A percentile compares a stretch with the other conserved stretches of the same genome.
phyloP scores from a whole-genome alignment of 108 stramenopile species.

The Discostella pseudostelligera region DNA sequence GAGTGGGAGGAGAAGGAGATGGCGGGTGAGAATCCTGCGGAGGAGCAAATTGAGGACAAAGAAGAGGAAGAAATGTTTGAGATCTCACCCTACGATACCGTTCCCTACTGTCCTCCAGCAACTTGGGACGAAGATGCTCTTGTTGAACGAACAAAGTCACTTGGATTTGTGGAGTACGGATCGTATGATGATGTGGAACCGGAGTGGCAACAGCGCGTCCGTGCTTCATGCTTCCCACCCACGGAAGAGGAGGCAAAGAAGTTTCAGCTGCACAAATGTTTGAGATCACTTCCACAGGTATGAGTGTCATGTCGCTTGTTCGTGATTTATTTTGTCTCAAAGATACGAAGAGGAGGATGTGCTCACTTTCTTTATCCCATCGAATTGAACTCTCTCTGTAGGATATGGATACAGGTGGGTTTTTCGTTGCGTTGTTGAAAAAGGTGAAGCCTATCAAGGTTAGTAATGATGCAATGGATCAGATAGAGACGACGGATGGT shows the following conservation, averaged over 20 bases:
- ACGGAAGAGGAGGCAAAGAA: constrained; percentile 74
- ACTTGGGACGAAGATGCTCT: constrained; percentile 64
- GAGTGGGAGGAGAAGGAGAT: constrained; percentile 48
- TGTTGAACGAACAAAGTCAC: constrained; percentile 48
- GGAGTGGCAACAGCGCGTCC: constrained; percentile 54
- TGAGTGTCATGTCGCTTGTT: background rate
- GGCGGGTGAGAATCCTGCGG: constrained; percentile 25
- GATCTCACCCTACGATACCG: constrained; percentile 38
- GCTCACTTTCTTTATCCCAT: background rate
- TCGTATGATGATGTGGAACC: constrained; percentile 72
- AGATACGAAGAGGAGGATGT: background rate
- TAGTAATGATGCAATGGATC: constrained; percentile 39
- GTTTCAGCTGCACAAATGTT: constrained; percentile 84
- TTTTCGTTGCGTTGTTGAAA: constrained; percentile 92
- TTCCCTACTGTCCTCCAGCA: constrained; percentile 50
- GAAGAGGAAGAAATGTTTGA: constrained; percentile 25
- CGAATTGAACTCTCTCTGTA: background rate
- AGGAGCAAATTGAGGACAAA: constrained; percentile 17
- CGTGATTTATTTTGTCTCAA: background rate
- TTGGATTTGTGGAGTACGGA: constrained; percentile 62
- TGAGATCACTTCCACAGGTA: constrained; percentile 90
- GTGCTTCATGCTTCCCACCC: constrained; percentile 77
- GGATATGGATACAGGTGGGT: constrained; percentile 98
- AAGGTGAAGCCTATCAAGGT: constrained; percentile 70
- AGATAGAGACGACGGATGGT: constrained; percentile 31